Evolutionary conservation across 371 early-diverging fungal species (phyloP).

Genomic region (Parasitella parasitica): DNA sequence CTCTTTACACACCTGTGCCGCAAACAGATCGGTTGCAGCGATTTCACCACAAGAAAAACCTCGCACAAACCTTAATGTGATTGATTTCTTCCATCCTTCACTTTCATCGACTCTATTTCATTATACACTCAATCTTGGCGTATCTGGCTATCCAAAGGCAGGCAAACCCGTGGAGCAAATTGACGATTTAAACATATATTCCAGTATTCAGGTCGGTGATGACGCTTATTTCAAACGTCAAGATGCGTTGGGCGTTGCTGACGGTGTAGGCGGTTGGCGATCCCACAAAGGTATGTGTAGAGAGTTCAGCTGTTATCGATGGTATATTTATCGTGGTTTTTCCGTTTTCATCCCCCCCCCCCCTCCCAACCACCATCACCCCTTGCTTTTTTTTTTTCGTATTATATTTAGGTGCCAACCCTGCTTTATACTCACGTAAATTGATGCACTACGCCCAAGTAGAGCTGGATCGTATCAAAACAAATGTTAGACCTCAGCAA

Average conservation of each 20-base stretch:
- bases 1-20: constrained; percentile 7
- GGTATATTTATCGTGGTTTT: not conserved
- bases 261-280: constrained; percentile 86
- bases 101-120: constrained; percentile 30
- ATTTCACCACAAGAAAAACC: constrained; percentile 25
- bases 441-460: constrained; percentile 86
- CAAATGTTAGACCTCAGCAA: constrained; percentile 29
- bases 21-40: constrained; percentile 25
- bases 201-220: constrained; percentile 79
- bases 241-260: constrained; percentile 82
- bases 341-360: not conserved
- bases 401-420: constrained; percentile 66
- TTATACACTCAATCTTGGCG: constrained; percentile 70
- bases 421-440: constrained; percentile 84
- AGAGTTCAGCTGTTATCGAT: not conserved
- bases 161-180: constrained; percentile 33
- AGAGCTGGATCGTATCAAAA: constrained; percentile 68
- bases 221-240: constrained; percentile 78
- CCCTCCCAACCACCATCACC: not conserved
- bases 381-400: not conserved
- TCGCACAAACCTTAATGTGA: constrained; percentile 38
- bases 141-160: constrained; percentile 78
- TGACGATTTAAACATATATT: constrained; percentile 70
- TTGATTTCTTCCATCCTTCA: constrained; percentile 48
- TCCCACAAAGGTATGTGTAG: constrained; percentile 39